A percentile compares a stretch with the other conserved stretches of the same genome.
Evolutionary conservation across 2,329 filamentous ascomycete species (phyloP).

Genomic region (Neofusicoccum ribis): DNA sequence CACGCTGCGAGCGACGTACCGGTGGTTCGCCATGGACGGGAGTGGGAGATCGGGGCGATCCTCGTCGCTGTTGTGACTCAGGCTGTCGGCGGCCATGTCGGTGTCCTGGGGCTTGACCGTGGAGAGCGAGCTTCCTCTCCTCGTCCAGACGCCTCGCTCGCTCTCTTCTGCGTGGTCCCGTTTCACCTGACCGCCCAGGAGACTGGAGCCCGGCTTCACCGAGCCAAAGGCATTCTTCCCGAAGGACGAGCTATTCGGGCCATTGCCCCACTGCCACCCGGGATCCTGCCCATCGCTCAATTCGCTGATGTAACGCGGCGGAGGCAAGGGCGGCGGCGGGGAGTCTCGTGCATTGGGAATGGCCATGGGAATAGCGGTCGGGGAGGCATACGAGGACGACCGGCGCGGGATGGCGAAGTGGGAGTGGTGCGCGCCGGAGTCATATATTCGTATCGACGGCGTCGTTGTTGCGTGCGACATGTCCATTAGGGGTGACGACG

Average conservation of each 20-base stretch:
- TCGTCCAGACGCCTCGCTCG: constrained; percentile 29
- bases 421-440: constrained; percentile 36
- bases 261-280: constrained; percentile 65
- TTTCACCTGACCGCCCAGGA: constrained; percentile 37
- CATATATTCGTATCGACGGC: constrained; percentile 46
- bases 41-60: constrained; percentile 35
- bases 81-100: constrained; percentile 37
- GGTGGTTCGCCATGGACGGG: constrained; percentile 43
- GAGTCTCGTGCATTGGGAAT: constrained; percentile 59
- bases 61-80: constrained; percentile 37
- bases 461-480: constrained; percentile 37
- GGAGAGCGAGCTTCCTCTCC: constrained; percentile 42
- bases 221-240: constrained; percentile 45
- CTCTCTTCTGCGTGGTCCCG: constrained; percentile 28
- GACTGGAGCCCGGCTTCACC: constrained; percentile 50
- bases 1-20: constrained; percentile 32
- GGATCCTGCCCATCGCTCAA: constrained; percentile 59
- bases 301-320: constrained; percentile 59
- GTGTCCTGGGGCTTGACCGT: constrained; percentile 38
- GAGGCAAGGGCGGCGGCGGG: constrained; percentile 65
- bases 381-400: constrained; percentile 36
- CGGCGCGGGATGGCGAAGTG: constrained; percentile 31
- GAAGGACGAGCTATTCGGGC: constrained; percentile 49
- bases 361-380: constrained; percentile 58
- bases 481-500: constrained; percentile 28